Percentiles rank a stretch among this genome's conserved stretches.
Evolutionary conservation across 192 early-diverging fungal species (phyloP).

Genomic region (Lobosporangium transversale): DNA sequence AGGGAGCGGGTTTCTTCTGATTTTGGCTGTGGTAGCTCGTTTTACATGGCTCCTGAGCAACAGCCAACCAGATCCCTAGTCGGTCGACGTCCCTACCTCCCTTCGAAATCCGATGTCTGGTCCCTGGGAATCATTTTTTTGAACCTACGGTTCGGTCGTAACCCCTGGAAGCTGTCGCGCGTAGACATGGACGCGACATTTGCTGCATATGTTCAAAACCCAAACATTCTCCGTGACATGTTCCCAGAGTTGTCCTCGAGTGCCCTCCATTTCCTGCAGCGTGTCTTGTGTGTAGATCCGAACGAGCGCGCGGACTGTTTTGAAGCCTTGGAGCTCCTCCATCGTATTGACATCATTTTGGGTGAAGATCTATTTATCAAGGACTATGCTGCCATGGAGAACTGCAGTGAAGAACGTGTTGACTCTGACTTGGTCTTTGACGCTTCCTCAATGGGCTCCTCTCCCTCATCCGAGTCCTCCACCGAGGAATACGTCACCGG

Average conservation of each 20-base stretch:
- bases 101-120: conserved; percentile 90
- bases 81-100: conserved; percentile 58
- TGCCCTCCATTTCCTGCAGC: conserved; percentile 74
- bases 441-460: conserved; percentile 28
- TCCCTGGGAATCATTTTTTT: conserved; percentile 88
- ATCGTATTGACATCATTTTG: conserved; percentile 32
- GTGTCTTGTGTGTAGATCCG: conserved; percentile 79
- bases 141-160: conserved; percentile 87
- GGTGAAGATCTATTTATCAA: conserved; percentile 1
- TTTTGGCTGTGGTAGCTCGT: conserved; percentile 87
- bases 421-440: conserved; percentile 26
- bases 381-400: conserved; percentile 21
- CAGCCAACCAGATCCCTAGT: conserved; percentile 60
- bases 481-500: conserved; percentile 10
- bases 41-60: conserved; percentile 73
- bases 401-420: conserved; percentile 29
- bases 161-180: conserved; percentile 80
- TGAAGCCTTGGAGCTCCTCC: conserved; percentile 45
- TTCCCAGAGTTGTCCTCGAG: conserved; percentile 71
- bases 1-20: conserved; percentile 79
- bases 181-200: conserved; percentile 79
- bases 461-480: conserved; percentile 17
- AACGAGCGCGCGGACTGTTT: conserved; percentile 57
- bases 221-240: conserved; percentile 69
- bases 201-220: conserved; percentile 71